Evolutionary conservation across 1,284 basidiomycete species (phyloP).

Genomic region (Moniliophthora roreri): DNA sequence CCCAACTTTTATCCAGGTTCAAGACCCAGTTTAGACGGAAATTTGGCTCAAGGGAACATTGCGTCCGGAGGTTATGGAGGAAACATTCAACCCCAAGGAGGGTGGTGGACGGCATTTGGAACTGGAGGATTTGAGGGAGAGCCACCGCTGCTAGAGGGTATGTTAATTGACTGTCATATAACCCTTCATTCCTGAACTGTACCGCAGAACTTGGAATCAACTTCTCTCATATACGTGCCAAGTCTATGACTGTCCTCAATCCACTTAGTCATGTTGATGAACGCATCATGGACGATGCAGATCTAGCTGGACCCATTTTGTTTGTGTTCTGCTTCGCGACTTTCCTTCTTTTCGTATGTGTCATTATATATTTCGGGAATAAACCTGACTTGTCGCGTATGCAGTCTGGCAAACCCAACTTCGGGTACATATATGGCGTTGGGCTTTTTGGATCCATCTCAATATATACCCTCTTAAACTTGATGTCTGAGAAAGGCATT

Average conservation of each 20-base stretch:
- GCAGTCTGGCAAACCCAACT: slow-evolving; percentile 97
- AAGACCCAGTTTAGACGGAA: slow-evolving; percentile 72
- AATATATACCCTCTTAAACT: slow-evolving; percentile 93
- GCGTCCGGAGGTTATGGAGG: slow-evolving; percentile 59
- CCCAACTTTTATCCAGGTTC: slow-evolving; percentile 63
- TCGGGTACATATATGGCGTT: slow-evolving; percentile 98
- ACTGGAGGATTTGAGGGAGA: slow-evolving; percentile 96
- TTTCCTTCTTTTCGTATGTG: slow-evolving; percentile 84
- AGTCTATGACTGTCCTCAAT: slow-evolving; percentile 95
- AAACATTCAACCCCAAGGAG: slow-evolving; percentile 67
- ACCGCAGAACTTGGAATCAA: slow-evolving; percentile 94
- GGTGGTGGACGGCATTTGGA: slow-evolving; percentile 95
- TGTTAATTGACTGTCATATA: slow-evolving; percentile 15
- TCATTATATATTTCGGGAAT: neutral
- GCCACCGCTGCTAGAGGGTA: slow-evolving; percentile 90
- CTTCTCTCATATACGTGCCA: slow-evolving; percentile 92
- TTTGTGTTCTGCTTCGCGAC: slow-evolving; percentile 95
- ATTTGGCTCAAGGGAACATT: slow-evolving; percentile 57
- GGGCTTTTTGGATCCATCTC: slow-evolving; percentile 93
- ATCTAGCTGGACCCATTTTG: slow-evolving; percentile 93
- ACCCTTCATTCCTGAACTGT: slow-evolving; percentile 7
- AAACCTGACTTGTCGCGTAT: slow-evolving; percentile 3
- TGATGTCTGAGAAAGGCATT: slow-evolving; percentile 96
- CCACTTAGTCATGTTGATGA: slow-evolving; percentile 87
- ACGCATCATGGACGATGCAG: slow-evolving; percentile 99